Base-by-base conservation (phyloP, 176 grass and related monocot species). In the Aegilops tauschii region DNA sequence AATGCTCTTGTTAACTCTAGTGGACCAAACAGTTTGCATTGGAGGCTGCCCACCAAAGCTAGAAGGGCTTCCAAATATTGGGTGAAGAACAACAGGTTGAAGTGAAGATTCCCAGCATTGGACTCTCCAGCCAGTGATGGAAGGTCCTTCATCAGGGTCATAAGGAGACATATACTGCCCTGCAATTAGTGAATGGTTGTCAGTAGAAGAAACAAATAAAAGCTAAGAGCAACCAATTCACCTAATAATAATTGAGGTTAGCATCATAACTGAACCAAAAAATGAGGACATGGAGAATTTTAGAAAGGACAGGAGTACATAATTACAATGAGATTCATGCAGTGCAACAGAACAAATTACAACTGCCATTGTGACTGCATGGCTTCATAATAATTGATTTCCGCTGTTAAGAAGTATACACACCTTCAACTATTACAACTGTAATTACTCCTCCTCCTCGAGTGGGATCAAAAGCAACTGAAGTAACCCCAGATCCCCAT, bases 131-230 rank as follows among this genome's bases (percentile, higher is more conserved):
- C 97, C 97, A 25, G 97, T 99, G 85, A 99, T 96, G 72, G 97
- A 99, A 80, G 97, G 97, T 28, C 97, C 97, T 94, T 99, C 97
- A 64, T 99, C 97, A 39, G 97, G 97, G 87, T 99, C 94, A 87
- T 99, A 99, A 58, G 97, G 97, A 87, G 97, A 99, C 97, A 99
- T 99, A 79, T 99, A 99, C 72, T 99, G 97, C 36, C 97, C 96
- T 98, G 88, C 80, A 61, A 50, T 92, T 65, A 75, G 64, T 69
- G 18, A 78, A 54, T 42, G 4, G 59, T 84, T 78, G 61, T 86
- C 66, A 84, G 23, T 63, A 58, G 59, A 39, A 69, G 36, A 50
- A 81, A 84, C 42, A 52, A 86, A 64, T 54, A 73, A 29, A 25
- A 76, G 10, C 27, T 45, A 66, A 62, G 36, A 72, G 49, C 9